phyloP scores from a whole-genome alignment of 2,329 filamentous ascomycete species.

The Epichloe aotearoae region DNA sequence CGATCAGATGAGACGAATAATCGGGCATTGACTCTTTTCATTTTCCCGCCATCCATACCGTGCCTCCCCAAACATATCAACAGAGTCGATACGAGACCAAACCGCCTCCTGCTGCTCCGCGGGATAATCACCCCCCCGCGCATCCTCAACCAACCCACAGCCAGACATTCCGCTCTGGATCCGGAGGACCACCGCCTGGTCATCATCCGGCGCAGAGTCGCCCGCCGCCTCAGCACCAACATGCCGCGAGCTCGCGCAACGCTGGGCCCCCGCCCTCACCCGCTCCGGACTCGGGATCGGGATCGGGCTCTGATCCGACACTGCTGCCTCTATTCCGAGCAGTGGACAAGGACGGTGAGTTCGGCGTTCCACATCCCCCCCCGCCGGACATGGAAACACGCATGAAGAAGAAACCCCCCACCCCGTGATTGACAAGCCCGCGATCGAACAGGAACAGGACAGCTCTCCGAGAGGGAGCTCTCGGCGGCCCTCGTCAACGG shows the following conservation, averaged over 20 bases:
- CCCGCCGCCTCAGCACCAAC: slow-evolving; percentile 24
- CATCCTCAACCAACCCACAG: slow-evolving; percentile 3
- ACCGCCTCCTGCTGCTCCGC: slow-evolving; percentile 23
- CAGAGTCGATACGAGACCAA: slow-evolving; percentile 35
- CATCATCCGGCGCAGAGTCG: slow-evolving; percentile 10
- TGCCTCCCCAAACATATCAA: slow-evolving; percentile 9
- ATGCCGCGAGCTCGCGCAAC: slow-evolving; percentile 42
- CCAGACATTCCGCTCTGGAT: not conserved
- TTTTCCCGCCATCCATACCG: slow-evolving; percentile 1
- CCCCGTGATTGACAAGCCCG: not conserved
- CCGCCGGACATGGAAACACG: too few species aligned
- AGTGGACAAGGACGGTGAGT: slow-evolving; percentile 70
- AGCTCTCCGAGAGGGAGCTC: slow-evolving; percentile 76
- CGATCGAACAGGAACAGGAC: slow-evolving; percentile 48
- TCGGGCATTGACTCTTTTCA: not conserved
- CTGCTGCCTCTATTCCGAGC: slow-evolving; percentile 79
- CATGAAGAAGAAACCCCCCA: not conserved
- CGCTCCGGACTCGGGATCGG: slow-evolving; percentile 32
- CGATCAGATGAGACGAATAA: not conserved
- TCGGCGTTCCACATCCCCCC: too few species aligned
- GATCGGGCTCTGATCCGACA: slow-evolving; percentile 48
- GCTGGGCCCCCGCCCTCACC: slow-evolving; percentile 53
- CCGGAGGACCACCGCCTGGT: not conserved
- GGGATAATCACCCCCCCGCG: slow-evolving; percentile 4
- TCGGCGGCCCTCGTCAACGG: slow-evolving; percentile 88